Conservation (phyloP, 73 alveolate genomes). For the Paramecium sonneborni region DNA sequence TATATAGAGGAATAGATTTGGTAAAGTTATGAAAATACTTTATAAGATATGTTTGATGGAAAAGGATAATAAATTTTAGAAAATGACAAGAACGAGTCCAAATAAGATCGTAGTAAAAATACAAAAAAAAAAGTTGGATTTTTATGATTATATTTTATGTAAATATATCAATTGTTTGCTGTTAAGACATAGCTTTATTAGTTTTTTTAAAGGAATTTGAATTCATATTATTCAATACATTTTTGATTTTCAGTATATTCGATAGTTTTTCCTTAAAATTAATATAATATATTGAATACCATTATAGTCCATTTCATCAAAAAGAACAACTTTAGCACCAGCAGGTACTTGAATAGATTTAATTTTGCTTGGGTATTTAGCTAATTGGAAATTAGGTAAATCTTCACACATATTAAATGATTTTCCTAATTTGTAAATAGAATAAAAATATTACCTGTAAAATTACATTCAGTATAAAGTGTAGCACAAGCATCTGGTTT, state of each 20-base stretch:
- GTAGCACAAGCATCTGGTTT: slow-evolving; percentile 45
- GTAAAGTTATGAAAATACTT: not conserved
- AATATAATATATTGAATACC: not conserved
- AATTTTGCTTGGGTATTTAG: slow-evolving; percentile 16
- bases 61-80: not conserved
- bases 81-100: not conserved
- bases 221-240: not conserved
- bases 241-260: not conserved
- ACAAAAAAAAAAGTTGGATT: not conserved
- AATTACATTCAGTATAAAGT: slow-evolving; percentile 32
- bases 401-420: slow-evolving; percentile 47
- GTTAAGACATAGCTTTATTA: not conserved
- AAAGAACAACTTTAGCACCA: not conserved
- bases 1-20: not conserved
- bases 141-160: not conserved
- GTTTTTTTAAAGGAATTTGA: slow-evolving; percentile 24
- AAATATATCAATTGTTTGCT: not conserved
- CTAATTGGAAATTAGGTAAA: not conserved
- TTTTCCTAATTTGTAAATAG: not conserved
- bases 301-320: slow-evolving; percentile 13
- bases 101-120: not conserved
- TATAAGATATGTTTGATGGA: not conserved
- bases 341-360: slow-evolving; percentile 37
- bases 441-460: not conserved
- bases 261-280: not conserved